Percentiles rank a stretch among this genome's conserved stretches.
Evolutionary conservation across 768 basidiomycete species (phyloP).

Genomic region (Trametes cubensis): DNA sequence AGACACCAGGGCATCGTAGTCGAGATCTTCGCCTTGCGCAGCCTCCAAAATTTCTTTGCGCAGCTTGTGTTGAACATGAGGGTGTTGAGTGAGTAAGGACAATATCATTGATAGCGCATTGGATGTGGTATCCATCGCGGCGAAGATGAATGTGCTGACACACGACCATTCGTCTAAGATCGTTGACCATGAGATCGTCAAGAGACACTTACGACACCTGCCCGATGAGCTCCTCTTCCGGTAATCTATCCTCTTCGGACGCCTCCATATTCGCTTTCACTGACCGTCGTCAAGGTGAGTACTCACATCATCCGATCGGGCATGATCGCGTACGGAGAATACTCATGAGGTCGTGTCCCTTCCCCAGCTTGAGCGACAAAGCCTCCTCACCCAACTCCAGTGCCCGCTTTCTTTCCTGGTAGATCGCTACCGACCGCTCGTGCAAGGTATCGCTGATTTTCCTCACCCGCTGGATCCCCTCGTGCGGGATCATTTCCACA

Average conservation of each 20-base stretch:
- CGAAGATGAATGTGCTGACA: slow-evolving; percentile 15
- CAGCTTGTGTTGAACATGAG: background rate
- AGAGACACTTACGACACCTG: slow-evolving; percentile 19
- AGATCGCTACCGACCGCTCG: slow-evolving; percentile 36
- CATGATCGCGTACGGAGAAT: background rate
- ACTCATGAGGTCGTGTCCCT: background rate
- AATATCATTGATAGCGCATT: slow-evolving; percentile 1
- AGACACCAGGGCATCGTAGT: slow-evolving; percentile 23
- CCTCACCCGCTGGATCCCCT: background rate
- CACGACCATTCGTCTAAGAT: background rate
- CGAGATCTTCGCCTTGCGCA: slow-evolving; percentile 34
- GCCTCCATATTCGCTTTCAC: slow-evolving; percentile 22
- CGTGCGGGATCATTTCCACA: slow-evolving; percentile 8
- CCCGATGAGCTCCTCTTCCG: slow-evolving; percentile 20
- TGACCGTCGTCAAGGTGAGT: background rate
- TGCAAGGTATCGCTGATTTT: background rate
- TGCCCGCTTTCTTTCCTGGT: slow-evolving; percentile 40
- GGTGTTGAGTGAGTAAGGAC: slow-evolving; percentile 3
- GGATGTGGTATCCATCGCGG: slow-evolving; percentile 12
- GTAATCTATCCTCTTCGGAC: slow-evolving; percentile 5
- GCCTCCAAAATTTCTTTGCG: background rate
- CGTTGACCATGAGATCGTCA: too few relatives aligned
- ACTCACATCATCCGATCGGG: too few relatives aligned
- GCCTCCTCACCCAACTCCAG: slow-evolving; percentile 18
- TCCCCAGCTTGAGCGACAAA: too few relatives aligned